These are phyloP conservation scores for Salix suchowensis DNA, from an alignment of 345 rosid species.

Conservation along the genomic window DNA sequence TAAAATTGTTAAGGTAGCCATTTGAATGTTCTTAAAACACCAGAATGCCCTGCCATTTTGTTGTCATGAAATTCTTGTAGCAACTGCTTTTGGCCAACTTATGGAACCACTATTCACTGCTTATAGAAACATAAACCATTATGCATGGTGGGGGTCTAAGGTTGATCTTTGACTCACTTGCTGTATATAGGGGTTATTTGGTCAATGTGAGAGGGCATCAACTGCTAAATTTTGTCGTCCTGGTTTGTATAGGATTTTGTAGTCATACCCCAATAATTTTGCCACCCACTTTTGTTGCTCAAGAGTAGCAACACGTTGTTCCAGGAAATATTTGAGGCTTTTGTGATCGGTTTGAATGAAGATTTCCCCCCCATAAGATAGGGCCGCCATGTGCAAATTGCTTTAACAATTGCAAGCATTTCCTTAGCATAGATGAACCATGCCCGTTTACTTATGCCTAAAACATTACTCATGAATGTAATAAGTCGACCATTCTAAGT, in stretches of 20 bases:
- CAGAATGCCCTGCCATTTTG: too few species aligned
- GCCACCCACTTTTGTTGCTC: not conserved
- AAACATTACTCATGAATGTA: too few species aligned
- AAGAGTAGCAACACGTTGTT: not conserved
- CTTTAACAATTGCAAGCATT: not conserved
- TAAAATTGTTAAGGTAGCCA: too few species aligned
- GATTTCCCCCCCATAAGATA: not conserved
- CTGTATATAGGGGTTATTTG: not conserved
- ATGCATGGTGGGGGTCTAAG: too few species aligned
- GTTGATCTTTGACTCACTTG: not conserved
- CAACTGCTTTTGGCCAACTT: too few species aligned
- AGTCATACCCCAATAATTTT: not conserved
- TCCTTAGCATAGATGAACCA: not conserved
- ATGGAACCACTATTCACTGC: not conserved
- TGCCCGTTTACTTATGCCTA: too few species aligned
- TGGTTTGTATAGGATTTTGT: too few species aligned
- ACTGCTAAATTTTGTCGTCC: too few species aligned
- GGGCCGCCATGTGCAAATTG: not conserved
- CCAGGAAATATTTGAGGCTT: not conserved
- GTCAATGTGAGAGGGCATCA: not conserved
- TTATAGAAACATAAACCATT: not conserved
- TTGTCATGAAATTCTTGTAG: too few species aligned
- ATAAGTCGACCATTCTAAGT: fast-evolving
- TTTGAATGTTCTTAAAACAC: not conserved
- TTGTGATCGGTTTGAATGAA: not conserved